Base-by-base conservation (phyloP, 1,139 yeast genomes). In the Sugiyamaella sp. region DNA sequence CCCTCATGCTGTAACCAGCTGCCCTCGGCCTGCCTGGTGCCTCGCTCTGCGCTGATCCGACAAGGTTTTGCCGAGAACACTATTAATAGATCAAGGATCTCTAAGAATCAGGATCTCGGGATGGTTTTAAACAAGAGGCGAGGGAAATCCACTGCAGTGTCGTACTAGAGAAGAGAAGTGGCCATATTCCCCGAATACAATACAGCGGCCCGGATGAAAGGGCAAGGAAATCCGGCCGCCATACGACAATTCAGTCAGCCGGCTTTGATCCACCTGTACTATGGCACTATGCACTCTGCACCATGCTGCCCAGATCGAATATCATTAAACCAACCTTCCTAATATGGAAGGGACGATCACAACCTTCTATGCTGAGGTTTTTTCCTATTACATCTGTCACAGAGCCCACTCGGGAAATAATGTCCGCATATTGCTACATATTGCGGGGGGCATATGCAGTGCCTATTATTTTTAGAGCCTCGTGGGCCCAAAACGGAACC, bases 1-100 rank as follows among this genome's bases (percentile, higher is more conserved):
- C 35, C 35, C 35, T 29, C 35, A 29, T 29, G 35, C 35, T 29
- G 14, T 14, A 29, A n/a, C n/a, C n/a, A n/a, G n/a, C n/a, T n/a
- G n/a, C n/a, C n/a, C n/a, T n/a, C n/a, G n/a, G n/a, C n/a, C n/a
- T n/a, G n/a, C n/a, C n/a, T n/a, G n/a, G n/a, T n/a, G 14, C 35
- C 35, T 29, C 14, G n/a, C 4, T 10, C 4, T 12, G 4, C 14
- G 35, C 4, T 14, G 8, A 29, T 29, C 35, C 8, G n/a, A 29
- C 35, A 29, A n/a, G 14, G 14, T 12, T 12, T 29, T 29, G 35
- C 35, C 35, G 35, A 29, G 14, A 29, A 29, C 14, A 29, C 35
- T 29, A 29, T 29, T 29, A 29, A 29, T 29, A 29, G 35, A 4
- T 29, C n/a, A 29, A 12, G n/a, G n/a, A n/a, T n/a, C n/a, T n/a